Base-by-base conservation (phyloP, 148 eudicot species). In the Amaranthus hypochondriacus region DNA sequence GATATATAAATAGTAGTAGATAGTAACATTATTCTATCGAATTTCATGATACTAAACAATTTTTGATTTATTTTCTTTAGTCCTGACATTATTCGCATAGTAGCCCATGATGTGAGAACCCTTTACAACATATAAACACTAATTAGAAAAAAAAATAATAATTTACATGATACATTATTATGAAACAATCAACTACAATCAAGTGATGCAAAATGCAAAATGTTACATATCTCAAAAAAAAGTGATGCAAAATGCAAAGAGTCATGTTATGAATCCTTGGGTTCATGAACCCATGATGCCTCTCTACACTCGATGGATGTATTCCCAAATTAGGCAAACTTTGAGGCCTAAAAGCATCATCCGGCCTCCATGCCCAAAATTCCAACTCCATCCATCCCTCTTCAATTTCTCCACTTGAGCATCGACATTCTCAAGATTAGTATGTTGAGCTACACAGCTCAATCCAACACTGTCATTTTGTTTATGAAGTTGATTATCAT, bases 291-390 rank as follows among this genome's bases (percentile, higher is more conserved):
- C 78, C 81, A 77, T 71, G 79, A 62, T 73, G 73, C 78, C 80
- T 77, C 83, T 86, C 86, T 0, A 85, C 66, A 69, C 78, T 86
- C 75, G 83, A 66, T 9, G 97, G 79, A 80, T 94, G 97, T 75
- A 89, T 88, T 3, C 86, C 73, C 81, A 95, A 81, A 80, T 85
- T 95, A 28, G 98, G 97, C 56, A 95, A 78, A 79, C 86, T 76
- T 77, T 86, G 93, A 72, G 98, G 98, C 56, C 98, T 88, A 58
- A 70, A 88, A 56, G 87, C 84, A 84, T 95, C 98, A 84, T 95
- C 93, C 4, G 84, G 70, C 78, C 92, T 89, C 98, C 97, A 92
- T 70, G 48, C 62, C 81, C 68, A 66, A 68, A 67, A 71, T 70
- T 47, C 62, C 82, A 54, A 28, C 86, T 18, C 18, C 18, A 18